These are phyloP conservation scores for Zangia roseola DNA, from an alignment of 768 basidiomycete species.

Conservation along the genomic window DNA sequence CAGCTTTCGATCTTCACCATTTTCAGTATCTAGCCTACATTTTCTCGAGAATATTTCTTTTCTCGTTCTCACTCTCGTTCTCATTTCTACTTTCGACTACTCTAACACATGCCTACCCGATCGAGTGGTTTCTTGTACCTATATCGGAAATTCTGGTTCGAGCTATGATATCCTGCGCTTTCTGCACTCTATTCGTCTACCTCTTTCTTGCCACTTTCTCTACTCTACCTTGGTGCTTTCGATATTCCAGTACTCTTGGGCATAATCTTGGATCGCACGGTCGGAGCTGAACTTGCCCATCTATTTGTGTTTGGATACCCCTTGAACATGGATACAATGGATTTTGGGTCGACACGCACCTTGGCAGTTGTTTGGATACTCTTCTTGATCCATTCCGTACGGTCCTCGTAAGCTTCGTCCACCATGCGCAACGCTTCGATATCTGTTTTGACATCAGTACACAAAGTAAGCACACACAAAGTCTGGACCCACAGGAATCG, in stretches of 20 bases:
- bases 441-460: constrained; percentile 41
- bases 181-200: not conserved
- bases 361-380: constrained; percentile 81
- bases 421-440: constrained; percentile 83
- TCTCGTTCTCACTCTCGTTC: constrained; percentile 4
- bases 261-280: constrained; percentile 88
- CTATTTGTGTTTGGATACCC: constrained; percentile 41
- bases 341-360: constrained; percentile 34
- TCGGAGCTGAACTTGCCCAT: constrained; percentile 99
- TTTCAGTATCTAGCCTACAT: not conserved
- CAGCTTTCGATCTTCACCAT: not conserved
- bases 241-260: constrained; percentile 84
- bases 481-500: constrained; percentile 67
- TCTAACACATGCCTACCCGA: constrained; percentile 4
- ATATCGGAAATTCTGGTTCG: constrained; percentile 8
- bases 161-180: constrained; percentile 7
- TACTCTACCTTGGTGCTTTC: constrained; percentile 44
- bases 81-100: constrained; percentile 4
- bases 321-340: constrained; percentile 70
- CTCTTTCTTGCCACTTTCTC: not conserved
- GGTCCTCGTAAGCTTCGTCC: constrained; percentile 84
- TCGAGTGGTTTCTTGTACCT: not conserved
- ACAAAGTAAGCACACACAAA: not conserved
- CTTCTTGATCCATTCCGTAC: constrained; percentile 89
- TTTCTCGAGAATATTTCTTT: not conserved